Evolutionary conservation across 2,329 filamentous ascomycete species (phyloP), one percentile per base, ranked within the genome.

Genomic region (Purpureocillium lavendulum): DNA sequence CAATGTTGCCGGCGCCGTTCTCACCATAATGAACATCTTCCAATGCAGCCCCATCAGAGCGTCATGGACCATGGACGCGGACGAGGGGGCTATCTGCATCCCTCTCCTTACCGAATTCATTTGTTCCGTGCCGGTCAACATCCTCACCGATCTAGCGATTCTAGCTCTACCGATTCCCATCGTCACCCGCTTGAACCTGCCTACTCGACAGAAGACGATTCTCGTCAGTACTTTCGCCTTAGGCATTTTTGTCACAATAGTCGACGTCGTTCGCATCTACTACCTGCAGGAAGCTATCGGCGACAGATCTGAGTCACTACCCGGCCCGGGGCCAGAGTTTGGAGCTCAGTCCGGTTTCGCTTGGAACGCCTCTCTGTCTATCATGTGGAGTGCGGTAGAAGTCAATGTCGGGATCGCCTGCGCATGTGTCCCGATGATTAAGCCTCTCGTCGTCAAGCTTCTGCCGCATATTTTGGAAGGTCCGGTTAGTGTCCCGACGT

Each of bases 351-450:
- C 59, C 3, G 66, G 77, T 41, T 80, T 79, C 50, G 64, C 73
- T 39, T 86, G 78, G 80, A 88, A 90, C 54, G 85, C 86, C 1
- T 87, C 86, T 1, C 65, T 88, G 5, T 86, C 87, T 0, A 82
- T 94, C 55, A 90, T 95, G 85, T 97, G 89, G 90, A 90, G 85
- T 13, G 84, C 83, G 11, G 80, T 96, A 39, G 89, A 96, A 59
- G 87, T 95, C 54, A 92, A 94, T 48, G 70, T 94, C 2, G 89
- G 87, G n/a, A 88, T 96, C 50, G 82, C 88, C 47, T 94, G 87
- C 55, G 89, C 84, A 32, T 95, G 88, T 52, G 84, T 96, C n/a
- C 90, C 90, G 8, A 90, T 84, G 0, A 66, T 96, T 45, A 96
- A 96, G 57, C 89, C 90, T 1, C 67, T 97, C 7, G 80, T 90